Conservation (phyloP, 495 filamentous ascomycete genomes). For the Corynascus novoguineensis region DNA sequence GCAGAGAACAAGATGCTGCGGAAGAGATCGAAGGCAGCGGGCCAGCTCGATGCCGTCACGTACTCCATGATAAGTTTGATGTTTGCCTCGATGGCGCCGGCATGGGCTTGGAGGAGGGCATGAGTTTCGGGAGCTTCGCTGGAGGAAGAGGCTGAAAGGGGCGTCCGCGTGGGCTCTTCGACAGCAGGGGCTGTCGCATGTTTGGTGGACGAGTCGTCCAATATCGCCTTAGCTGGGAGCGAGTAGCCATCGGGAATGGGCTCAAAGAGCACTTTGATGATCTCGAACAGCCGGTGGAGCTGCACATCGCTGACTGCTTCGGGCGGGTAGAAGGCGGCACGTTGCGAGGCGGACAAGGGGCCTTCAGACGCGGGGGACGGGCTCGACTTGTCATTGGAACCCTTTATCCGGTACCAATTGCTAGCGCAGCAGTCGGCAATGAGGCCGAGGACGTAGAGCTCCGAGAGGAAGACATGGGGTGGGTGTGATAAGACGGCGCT, state of each 20-base stretch:
- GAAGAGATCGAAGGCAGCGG: conserved; percentile 50
- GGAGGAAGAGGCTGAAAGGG: conserved; percentile 35
- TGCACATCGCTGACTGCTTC: conserved; percentile 36
- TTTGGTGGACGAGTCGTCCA: conserved; percentile 37
- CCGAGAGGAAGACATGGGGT: conserved; percentile 52
- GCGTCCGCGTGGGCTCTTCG: conserved; percentile 34
- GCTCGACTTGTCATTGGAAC: conserved; percentile 24
- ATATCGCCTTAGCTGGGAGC: conserved; percentile 41
- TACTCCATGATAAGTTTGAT: conserved; percentile 53
- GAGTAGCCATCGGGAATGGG: conserved; percentile 46
- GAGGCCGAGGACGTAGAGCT: conserved; percentile 54
- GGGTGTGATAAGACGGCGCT: conserved; percentile 39
- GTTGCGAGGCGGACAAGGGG: conserved; percentile 24
- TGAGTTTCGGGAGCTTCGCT: conserved; percentile 40
- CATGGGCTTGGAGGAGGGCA: conserved; percentile 25
- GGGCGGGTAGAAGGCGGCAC: conserved; percentile 24
- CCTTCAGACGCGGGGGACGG: neutral
- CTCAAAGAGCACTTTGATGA: conserved; percentile 39
- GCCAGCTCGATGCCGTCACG: conserved; percentile 56
- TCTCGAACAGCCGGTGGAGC: conserved; percentile 39
- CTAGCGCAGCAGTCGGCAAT: conserved; percentile 59
- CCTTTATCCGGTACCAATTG: conserved; percentile 42
- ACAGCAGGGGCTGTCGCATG: conserved; percentile 26
- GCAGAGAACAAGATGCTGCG: conserved; percentile 44
- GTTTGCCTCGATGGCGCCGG: conserved; percentile 42